Base-by-base conservation (phyloP, 2,329 filamentous ascomycete genomes). In the Xylariaceae sp. region DNA sequence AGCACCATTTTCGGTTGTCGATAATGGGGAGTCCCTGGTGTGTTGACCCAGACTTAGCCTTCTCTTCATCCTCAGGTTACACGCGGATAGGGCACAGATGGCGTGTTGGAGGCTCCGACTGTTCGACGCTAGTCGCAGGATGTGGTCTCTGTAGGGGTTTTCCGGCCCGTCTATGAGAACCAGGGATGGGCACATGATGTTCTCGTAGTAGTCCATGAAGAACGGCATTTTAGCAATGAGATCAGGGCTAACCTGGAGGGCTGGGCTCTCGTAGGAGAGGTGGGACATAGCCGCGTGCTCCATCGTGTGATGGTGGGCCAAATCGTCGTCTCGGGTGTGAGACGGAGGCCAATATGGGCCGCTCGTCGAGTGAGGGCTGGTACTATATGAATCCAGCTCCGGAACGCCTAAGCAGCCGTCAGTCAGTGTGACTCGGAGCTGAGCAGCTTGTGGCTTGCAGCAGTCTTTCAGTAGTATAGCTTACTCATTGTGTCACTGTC, bases 171-270 rank as follows among this genome's bases (percentile, higher is more conserved):
- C 92, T 66, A 96, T 90, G 58, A 90, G 89, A 44, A 96, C 90
- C 69, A 96, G 88, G 51, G 90, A 89, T 5, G 89, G 89, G 58
- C 90, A 94, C 72, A 97, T 91, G 63, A 89, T 88, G 68, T 90
- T 90, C 64, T 91, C 86, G 70, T 95, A 96, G 70, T 96, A 96
- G 66, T 95, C 87, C 74, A 96, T 86, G 64, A 96, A 86, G 69
- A 87, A 95, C 57, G 87, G 86, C 74, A 95, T 86, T 64, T 90
- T 87, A 51, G 86, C 82, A 53, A 89, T 83, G 61, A 89, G 72
- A 68, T 86, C 72, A 65, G 80, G 65, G 77, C 75, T 76, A 73
- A 81, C 71, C 64, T 77, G 78, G 56, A 74, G 64, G 43, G 70
- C 60, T 38, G 74, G 74, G 36, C 68, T 66, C 47, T 77, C 75